Conservation (phyloP, 225 moss, liverwort and hornwort genomes). For the Polytrichum commune region DNA sequence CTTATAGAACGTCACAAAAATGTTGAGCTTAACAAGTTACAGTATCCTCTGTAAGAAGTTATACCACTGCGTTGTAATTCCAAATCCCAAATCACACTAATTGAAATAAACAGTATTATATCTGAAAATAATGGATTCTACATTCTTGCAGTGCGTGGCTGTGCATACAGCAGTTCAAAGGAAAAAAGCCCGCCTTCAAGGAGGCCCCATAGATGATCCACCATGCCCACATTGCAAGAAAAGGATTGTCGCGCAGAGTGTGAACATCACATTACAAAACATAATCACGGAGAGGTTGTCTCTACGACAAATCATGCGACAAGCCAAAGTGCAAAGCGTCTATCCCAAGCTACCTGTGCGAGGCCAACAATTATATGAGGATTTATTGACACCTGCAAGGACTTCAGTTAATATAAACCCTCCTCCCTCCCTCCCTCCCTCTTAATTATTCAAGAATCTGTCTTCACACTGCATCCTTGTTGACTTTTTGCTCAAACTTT, state of each 20-base stretch:
- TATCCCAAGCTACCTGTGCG: conserved; percentile 30
- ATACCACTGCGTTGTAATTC: no score
- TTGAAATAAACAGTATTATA: neutral
- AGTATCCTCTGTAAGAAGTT: neutral
- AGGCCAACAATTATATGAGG: conserved; percentile 27
- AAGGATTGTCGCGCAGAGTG: conserved; percentile 21
- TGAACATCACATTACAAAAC: conserved; percentile 35
- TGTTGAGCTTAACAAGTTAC: no score
- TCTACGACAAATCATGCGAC: conserved; percentile 21
- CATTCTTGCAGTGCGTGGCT: conserved; percentile 24
- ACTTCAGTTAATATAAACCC: neutral
- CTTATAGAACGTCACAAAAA: no score
- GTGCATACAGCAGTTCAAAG: conserved; percentile 36
- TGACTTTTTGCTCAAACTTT: no score
- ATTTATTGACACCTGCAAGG: conserved; percentile 16
- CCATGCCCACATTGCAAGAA: conserved; percentile 37
- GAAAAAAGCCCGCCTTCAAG: conserved; percentile 36
- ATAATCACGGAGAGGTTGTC: conserved; percentile 32
- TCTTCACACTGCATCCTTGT: no score
- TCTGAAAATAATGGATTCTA: neutral
- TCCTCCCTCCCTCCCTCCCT: no score
- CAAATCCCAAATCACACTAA: neutral
- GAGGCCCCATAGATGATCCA: conserved; percentile 11
- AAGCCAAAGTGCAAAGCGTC: conserved; percentile 24
- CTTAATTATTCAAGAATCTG: no score